Conservation (phyloP, 2,329 filamentous ascomycete species). For the Alternaria ventricosa region DNA sequence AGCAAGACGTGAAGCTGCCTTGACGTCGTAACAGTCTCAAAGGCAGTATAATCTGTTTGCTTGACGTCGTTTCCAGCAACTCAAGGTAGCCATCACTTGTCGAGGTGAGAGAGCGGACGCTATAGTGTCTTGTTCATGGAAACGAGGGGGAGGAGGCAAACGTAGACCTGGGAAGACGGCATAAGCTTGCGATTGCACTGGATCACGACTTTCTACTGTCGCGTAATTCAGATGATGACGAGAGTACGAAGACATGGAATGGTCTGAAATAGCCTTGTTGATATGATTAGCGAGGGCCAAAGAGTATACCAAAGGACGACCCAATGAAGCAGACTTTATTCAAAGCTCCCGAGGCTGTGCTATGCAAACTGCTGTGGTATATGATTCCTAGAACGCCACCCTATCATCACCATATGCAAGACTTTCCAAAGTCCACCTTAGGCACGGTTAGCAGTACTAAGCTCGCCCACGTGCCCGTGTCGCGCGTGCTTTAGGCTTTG, state of each 20-base stretch:
- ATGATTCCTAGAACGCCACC: conserved; percentile 6
- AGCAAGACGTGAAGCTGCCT: not conserved
- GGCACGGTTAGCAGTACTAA: conserved; percentile 14
- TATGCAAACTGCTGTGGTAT: conserved; percentile 16
- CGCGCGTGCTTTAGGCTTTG: conserved; percentile 19
- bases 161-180: not conserved
- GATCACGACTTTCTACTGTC: not conserved
- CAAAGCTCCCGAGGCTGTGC: not conserved
- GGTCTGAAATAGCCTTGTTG: not conserved
- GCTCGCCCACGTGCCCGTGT: conserved; percentile 22
- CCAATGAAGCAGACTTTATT: not conserved
- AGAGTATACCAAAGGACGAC: not conserved
- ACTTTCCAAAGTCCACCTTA: not conserved
- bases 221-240: not conserved
- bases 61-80: not conserved
- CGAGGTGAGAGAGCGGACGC: not conserved
- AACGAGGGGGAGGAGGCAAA: not conserved
- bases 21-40: not conserved
- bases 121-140: not conserved
- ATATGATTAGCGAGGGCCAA: not conserved
- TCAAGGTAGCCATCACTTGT: not conserved
- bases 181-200: not conserved
- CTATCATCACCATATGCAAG: not conserved
- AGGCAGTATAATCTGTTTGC: not conserved
- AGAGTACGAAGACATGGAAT: not conserved